Evolutionary conservation across 2,329 filamentous ascomycete species (phyloP), one percentile per base, ranked within the genome.

Genomic region (Thyridium curvatum): DNA sequence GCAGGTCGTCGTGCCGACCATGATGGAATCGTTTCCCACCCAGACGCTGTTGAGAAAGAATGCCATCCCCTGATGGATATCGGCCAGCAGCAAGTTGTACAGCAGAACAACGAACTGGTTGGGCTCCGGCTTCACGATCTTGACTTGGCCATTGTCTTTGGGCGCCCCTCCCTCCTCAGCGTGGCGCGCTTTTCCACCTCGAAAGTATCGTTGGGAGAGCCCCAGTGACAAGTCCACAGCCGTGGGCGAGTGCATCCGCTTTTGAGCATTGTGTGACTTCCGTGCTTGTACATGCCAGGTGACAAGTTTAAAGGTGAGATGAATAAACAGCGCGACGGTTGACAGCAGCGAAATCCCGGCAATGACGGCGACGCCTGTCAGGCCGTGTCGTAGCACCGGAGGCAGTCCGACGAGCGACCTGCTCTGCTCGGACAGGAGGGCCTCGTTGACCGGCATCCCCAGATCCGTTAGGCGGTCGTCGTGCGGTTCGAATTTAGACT

Each of bases 91-190:
- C 8, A 80, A 67, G 51, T 79, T 80, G 55, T 75, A 72, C 40
- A 80, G 71, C 4, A 81, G 61, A 4, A 80, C 61, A 16, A 79
- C 61, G 47, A 78, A 79, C 52, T 81, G 77, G 44, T 77, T 79
- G 2, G 50, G 50, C 32, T 50, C 41, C 2, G 35, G 32, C 30
- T 30, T 35, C 30, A 18, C 12, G 21, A 26, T 6, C 21, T 39
- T 10, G 43, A 12, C 37, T 42, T 46, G 15, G n/a, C n/a, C 32
- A 41, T 44, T 29, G 15, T 36, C 16, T 33, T 38, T 17, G 38
- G n/a, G 1, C 5, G 34, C 9, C 37, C n/a, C 4, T 31, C 10
- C 7, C 26, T 39, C 21, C 42, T 39, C 4, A 28, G 21, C 21
- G 10, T 26, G 21, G 21, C 21, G 21, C 6, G 21, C 14, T 8